These are phyloP conservation scores for Colletotrichum sp. DNA, from an alignment of 2,329 filamentous ascomycete genomes.

Conservation along the genomic window DNA sequence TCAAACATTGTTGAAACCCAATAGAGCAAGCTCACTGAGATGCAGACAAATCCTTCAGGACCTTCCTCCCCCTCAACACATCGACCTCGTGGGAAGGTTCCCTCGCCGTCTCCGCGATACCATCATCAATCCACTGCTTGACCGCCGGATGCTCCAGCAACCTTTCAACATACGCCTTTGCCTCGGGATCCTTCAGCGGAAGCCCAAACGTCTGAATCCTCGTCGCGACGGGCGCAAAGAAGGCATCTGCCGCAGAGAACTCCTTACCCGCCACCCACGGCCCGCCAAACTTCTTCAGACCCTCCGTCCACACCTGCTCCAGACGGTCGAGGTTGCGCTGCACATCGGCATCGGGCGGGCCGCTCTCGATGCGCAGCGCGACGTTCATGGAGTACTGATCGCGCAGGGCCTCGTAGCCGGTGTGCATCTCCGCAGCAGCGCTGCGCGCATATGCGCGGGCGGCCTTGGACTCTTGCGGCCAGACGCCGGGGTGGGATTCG, in stretches of 20 bases:
- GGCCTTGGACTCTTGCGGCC: constrained; percentile 39
- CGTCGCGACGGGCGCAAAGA: constrained; percentile 46
- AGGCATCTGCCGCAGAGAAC: constrained; percentile 45
- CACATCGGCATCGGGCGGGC: constrained; percentile 30
- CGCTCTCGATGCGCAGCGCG: constrained; percentile 37
- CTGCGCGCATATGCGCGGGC: constrained; percentile 48
- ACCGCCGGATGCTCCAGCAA: constrained; percentile 39
- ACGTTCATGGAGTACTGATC: constrained; percentile 49
- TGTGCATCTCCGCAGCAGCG: constrained; percentile 53
- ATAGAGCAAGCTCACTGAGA: neutral
- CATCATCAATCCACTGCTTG: constrained; percentile 41
- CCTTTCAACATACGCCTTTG: constrained; percentile 36
- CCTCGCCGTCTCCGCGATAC: constrained; percentile 40
- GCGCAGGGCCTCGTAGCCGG: constrained; percentile 44
- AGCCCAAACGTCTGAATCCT: constrained; percentile 42
- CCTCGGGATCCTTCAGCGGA: constrained; percentile 29
- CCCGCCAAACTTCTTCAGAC: constrained; percentile 42
- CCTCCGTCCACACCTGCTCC: constrained; percentile 40
- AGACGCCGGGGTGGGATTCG: constrained; percentile 45
- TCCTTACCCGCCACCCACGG: constrained; percentile 43
- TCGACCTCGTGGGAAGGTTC: constrained; percentile 27
- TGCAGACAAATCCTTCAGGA: constrained; percentile 1
- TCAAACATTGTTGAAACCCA: neutral
- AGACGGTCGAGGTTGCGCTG: constrained; percentile 40
- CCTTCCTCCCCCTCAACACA: neutral